Evolutionary conservation across 1,284 basidiomycete species (phyloP).

Genomic region (Cryptococcus sp.): DNA sequence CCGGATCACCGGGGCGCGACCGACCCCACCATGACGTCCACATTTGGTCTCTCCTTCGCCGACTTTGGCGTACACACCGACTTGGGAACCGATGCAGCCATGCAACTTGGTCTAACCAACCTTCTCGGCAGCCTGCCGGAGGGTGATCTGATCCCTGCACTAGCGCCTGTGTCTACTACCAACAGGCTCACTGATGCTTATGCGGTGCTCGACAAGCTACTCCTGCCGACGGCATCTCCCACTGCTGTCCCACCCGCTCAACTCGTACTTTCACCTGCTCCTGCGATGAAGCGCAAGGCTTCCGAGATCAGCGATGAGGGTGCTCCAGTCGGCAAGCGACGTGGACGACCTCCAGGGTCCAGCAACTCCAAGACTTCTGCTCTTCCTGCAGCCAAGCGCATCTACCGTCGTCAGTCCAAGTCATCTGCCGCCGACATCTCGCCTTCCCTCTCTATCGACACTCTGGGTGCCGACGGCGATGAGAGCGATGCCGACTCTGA

Average conservation of each 20-base stretch:
- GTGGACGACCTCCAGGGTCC: slow-evolving; percentile 32
- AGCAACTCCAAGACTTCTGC: slow-evolving; percentile 21
- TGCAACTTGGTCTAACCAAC: slow-evolving; percentile 31
- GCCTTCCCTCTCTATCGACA: slow-evolving; percentile 9
- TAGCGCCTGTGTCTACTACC: not conserved
- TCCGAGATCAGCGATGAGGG: slow-evolving; percentile 24
- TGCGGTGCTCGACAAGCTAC: slow-evolving; percentile 26
- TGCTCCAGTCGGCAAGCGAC: slow-evolving; percentile 26
- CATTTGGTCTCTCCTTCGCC: slow-evolving; percentile 30
- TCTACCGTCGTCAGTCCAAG: slow-evolving; percentile 22
- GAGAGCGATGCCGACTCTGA: slow-evolving; percentile 10
- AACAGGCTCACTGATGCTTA: slow-evolving; percentile 14
- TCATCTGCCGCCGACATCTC: slow-evolving; percentile 9
- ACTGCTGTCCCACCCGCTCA: slow-evolving; percentile 15
- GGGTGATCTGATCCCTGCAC: not conserved
- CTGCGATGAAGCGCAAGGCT: slow-evolving; percentile 39
- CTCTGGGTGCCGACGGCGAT: slow-evolving; percentile 8
- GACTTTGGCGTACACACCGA: slow-evolving; percentile 31
- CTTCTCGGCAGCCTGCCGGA: slow-evolving; percentile 20
- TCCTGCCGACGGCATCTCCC: slow-evolving; percentile 13
- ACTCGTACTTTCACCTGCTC: slow-evolving; percentile 10
- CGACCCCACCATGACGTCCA: slow-evolving; percentile 31
- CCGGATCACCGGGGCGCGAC: slow-evolving; percentile 21
- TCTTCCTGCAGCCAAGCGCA: slow-evolving; percentile 22
- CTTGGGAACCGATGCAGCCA: slow-evolving; percentile 27